Conservation (phyloP, 140 eudicot species). For the Cichorium intybus region DNA sequence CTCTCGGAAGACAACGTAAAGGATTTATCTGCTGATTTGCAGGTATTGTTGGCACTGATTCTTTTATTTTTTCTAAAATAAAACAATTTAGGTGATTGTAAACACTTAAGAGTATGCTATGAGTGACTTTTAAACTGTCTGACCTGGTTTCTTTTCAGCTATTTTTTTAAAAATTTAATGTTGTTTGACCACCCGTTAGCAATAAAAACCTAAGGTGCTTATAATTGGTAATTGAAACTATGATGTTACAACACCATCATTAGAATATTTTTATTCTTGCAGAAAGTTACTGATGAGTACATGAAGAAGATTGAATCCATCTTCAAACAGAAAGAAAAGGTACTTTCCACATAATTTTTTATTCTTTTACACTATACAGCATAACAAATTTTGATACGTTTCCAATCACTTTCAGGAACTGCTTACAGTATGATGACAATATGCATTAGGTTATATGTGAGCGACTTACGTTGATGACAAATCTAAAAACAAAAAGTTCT, state of each 20-base stretch:
- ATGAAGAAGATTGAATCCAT: constrained; percentile 81
- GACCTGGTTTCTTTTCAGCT: background rate
- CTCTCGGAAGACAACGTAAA: constrained; percentile 90
- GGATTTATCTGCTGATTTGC: constrained; percentile 84
- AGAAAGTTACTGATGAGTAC: constrained; percentile 90
- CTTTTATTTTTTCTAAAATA: too few species aligned
- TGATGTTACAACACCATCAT: background rate
- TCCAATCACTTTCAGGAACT: constrained; percentile 51
- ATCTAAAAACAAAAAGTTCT: constrained; percentile 8
- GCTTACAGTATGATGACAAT: constrained; percentile 62
- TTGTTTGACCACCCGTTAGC: too few species aligned
- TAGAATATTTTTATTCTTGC: constrained; percentile 11
- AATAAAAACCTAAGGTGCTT: too few species aligned
- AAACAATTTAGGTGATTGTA: too few species aligned
- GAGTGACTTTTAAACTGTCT: background rate
- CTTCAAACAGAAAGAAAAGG: constrained; percentile 96
- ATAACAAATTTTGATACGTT: background rate
- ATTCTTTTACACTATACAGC: background rate
- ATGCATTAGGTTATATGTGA: constrained; percentile 12
- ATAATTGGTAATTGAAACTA: background rate
- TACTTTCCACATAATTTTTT: constrained; percentile 11
- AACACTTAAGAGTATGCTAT: too few species aligned
- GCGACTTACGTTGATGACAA: background rate
- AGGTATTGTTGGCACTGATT: too few species aligned
- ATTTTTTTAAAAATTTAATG: too few species aligned